phyloP scores from a whole-genome alignment of 192 early-diverging fungal species.

The Backusella psychrophila region DNA sequence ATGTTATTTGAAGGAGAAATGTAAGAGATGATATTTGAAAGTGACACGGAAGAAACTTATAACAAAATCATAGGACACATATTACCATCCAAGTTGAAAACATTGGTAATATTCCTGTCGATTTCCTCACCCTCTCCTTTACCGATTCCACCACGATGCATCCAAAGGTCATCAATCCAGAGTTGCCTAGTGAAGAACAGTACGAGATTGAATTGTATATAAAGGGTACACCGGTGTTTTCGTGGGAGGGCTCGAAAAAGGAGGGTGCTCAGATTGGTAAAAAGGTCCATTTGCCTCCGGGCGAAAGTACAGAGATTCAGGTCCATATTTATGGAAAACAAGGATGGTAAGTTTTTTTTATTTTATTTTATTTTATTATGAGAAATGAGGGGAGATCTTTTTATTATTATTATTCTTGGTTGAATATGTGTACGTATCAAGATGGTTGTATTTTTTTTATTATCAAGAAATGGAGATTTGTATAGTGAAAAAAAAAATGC shows the following conservation, averaged over 20 bases:
- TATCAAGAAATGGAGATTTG: no score
- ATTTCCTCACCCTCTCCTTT: constrained; percentile 61
- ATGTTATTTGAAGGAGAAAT: constrained; percentile 86
- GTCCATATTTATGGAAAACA: constrained; percentile 80
- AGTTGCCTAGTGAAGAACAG: constrained; percentile 61
- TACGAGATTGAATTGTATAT: constrained; percentile 72
- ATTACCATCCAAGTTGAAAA: constrained; percentile 72
- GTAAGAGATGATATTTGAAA: not conserved
- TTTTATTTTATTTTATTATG: not conserved
- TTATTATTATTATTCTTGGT: not conserved
- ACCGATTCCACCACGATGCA: constrained; percentile 47
- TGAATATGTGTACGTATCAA: not conserved
- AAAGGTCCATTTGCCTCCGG: constrained; percentile 51
- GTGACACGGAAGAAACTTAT: not conserved
- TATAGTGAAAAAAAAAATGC: not conserved
- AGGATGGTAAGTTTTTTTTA: constrained; percentile 19
- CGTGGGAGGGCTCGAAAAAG: constrained; percentile 42
- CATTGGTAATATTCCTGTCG: constrained; percentile 66
- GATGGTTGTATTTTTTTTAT: no score
- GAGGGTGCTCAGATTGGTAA: constrained; percentile 19
- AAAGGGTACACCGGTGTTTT: constrained; percentile 48
- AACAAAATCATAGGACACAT: constrained; percentile 31
- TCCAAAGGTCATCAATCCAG: constrained; percentile 21
- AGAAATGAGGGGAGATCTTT: not conserved
- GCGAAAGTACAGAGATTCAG: constrained; percentile 45